Evolutionary conservation across 371 early-diverging fungal species (phyloP).

Genomic region (Mortierella sp.): DNA sequence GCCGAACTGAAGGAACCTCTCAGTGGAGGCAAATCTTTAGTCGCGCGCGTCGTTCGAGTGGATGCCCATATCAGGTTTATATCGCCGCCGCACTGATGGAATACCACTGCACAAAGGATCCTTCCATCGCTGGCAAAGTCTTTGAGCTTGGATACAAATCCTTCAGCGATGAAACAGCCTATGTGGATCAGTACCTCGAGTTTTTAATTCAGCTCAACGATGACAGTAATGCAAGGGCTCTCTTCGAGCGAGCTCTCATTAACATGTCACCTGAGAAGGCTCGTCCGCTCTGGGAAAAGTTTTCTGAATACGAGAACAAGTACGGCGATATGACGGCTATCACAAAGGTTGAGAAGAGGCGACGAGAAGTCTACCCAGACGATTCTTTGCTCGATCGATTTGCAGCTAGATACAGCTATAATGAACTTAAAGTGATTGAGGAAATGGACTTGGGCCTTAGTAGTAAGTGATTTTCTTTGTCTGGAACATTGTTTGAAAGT

Average conservation of each 20-base stretch:
- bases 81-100: slow-evolving; percentile 93
- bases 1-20: slow-evolving; percentile 83
- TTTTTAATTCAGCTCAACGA: slow-evolving; percentile 92
- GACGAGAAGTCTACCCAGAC: slow-evolving; percentile 76
- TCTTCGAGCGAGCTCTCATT: slow-evolving; percentile 88
- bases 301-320: slow-evolving; percentile 86
- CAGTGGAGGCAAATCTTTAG: slow-evolving; percentile 85
- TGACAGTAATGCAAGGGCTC: slow-evolving; percentile 90
- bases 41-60: slow-evolving; percentile 80
- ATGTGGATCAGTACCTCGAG: slow-evolving; percentile 84
- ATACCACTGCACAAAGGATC: slow-evolving; percentile 90
- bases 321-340: slow-evolving; percentile 88
- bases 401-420: slow-evolving; percentile 74
- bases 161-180: slow-evolving; percentile 81
- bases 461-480: slow-evolving; percentile 52
- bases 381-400: slow-evolving; percentile 65
- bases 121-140: slow-evolving; percentile 88
- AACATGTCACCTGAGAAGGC: slow-evolving; percentile 81
- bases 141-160: slow-evolving; percentile 90
- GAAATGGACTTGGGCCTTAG: slow-evolving; percentile 67
- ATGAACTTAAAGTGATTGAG: slow-evolving; percentile 69
- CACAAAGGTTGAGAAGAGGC: slow-evolving; percentile 81
- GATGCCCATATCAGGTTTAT: slow-evolving; percentile 89
- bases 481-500: not conserved
- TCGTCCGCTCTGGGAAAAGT: slow-evolving; percentile 82